Percentiles rank a stretch among this genome's conserved stretches.
phyloP scores from a whole-genome alignment of 306 rosid species.

The Pyrus betulifolia region DNA sequence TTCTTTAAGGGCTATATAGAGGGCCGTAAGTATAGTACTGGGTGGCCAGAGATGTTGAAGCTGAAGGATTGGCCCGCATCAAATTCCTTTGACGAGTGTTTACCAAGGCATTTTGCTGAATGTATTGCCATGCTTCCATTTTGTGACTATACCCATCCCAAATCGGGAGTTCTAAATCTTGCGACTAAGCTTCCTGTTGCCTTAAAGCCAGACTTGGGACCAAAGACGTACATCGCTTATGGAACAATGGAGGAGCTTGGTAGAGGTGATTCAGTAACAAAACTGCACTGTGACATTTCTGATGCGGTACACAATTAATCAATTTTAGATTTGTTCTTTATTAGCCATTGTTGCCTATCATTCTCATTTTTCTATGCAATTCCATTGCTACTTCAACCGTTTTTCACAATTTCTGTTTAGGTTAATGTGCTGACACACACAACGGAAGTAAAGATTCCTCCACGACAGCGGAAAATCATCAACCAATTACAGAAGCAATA shows the following conservation, averaged over 20 bases:
- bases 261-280: slow-evolving; percentile 64
- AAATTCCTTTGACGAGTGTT: slow-evolving; percentile 56
- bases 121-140: slow-evolving; percentile 56
- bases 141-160: slow-evolving; percentile 55
- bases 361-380: neutral
- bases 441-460: slow-evolving; percentile 36
- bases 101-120: slow-evolving; percentile 60
- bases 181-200: slow-evolving; percentile 50
- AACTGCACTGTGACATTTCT: slow-evolving; percentile 60
- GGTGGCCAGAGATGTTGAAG: slow-evolving; percentile 67
- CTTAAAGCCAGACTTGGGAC: slow-evolving; percentile 64
- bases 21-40: slow-evolving; percentile 46
- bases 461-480: slow-evolving; percentile 30
- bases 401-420: slow-evolving; percentile 26
- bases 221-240: slow-evolving; percentile 61
- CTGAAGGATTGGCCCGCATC: slow-evolving; percentile 71
- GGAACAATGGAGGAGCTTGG: slow-evolving; percentile 50
- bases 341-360: neutral
- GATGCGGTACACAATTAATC: slow-evolving; percentile 44
- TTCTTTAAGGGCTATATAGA: slow-evolving; percentile 60
- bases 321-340: neutral
- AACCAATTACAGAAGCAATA: slow-evolving; percentile 27
- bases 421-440: slow-evolving; percentile 58
- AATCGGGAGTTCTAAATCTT: slow-evolving; percentile 53
- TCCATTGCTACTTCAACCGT: slow-evolving; percentile 1